Evolutionary conservation across 371 early-diverging fungal species (phyloP), one percentile per base, ranked within the genome.

Genomic region (Rozella allomycis): DNA sequence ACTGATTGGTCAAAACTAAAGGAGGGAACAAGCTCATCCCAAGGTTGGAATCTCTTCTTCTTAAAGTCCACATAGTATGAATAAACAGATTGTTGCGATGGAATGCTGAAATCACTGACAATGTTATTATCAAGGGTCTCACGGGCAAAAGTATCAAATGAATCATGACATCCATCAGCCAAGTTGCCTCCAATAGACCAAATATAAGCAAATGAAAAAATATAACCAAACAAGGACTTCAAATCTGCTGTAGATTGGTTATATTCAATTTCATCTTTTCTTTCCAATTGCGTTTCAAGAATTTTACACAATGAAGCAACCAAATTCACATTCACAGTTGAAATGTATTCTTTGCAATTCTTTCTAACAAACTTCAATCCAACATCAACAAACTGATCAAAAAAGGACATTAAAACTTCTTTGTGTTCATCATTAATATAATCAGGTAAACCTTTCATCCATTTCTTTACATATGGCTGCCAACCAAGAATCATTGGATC

Each of bases 131-230:
- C 61, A n/a, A 60, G 31, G 38, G 49, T 28, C 12, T 65, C 65
- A 6, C 57, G 37, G 16, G 55, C 18, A 29, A 56, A 65, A 8
- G 57, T 51, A 39, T 65, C 61, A 34, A 65, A 65, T 1, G 20
- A 23, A 29, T 65, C 65, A 17, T 65, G 65, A 35, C 42, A 44
- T 6, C 60, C 53, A 42, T 65, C 61, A 1, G 61, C 57, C 10
- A 60, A 36, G 30, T 55, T 61, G 3, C 65, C 65, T 10, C 59
- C 65, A 14, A 65, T 19, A 0, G 52, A 39, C 65, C 65, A 65
- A n/a, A 50, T 40, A 28, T 50, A 59, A 48, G 58, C 49, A 25
- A 61, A 65, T 12, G 61, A 34, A 30, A 65, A 61, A 4, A 65
- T 6, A 30, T 60, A 46, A 18, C 44, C 42, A 30, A 60, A 47